Base-by-base conservation (phyloP, 768 basidiomycete genomes). In the Mycena rebaudengoi region DNA sequence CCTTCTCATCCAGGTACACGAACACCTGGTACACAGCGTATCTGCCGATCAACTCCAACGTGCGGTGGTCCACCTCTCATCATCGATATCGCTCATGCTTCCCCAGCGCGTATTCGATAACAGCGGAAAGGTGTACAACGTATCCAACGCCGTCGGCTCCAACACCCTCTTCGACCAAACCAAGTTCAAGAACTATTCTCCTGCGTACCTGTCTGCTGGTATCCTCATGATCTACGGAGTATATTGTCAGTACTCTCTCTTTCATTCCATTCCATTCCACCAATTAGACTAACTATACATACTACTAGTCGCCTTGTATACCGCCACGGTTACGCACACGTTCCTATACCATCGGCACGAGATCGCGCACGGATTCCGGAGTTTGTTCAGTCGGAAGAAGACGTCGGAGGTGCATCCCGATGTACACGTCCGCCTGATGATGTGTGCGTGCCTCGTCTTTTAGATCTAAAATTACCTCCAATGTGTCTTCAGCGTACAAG, bases 261-360 rank as follows among this genome's bases (percentile, higher is more conserved):
- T 18, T 30, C 21, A 35, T 37, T 82, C 81, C 54, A 81, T 78
- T 18, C 65, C 10, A 37, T 37, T 37, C 7, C 29, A 14, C 10
- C 25, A 73, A 28, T 76, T 81, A 65, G 11, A n/a, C n/a, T n/a
- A n/a, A n/a, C n/a, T n/a, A n/a, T n/a, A n/a, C n/a, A n/a, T n/a
- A n/a, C n/a, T n/a, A n/a, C n/a, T 32, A 57, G 55, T 66, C 44
- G 60, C 60, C 20, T 44, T 60, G 4, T 66, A 66, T 28, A 74
- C 79, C 0, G 72, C 81, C 14, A 79, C 76, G 1, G 54, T 82
- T 20, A 72, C 74, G 45, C 81, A 83, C 43, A 71, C 77, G 18
- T 35, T 82, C 44, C 67, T 83, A 11, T 80, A 77, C 69, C 80
- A 81, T 74, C 77, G 82, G 14, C 74, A 78, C 35, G 80, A 82